Percentiles rank a stretch among this genome's conserved stretches.
These are phyloP conservation scores for Pyrenophora tritici-repentis DNA, from an alignment of 2,329 filamentous ascomycete species.

Conservation along the genomic window DNA sequence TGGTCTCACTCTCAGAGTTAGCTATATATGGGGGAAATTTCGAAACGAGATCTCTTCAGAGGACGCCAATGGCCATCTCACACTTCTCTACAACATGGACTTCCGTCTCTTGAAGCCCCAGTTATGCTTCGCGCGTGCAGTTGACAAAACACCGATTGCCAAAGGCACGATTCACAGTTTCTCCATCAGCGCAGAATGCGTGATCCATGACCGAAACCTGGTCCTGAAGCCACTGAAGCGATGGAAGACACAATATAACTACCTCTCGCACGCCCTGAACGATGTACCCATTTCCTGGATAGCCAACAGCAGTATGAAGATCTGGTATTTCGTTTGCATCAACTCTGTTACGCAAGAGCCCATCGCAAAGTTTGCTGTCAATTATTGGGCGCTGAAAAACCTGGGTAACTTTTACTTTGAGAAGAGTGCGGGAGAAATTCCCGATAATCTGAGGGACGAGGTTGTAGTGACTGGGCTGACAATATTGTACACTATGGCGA, in stretches of 20 bases:
- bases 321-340: conserved; percentile 28
- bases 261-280: conserved; percentile 19
- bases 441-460: conserved; percentile 21
- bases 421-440: conserved; percentile 9
- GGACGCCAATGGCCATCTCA: conserved; percentile 8
- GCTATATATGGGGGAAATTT: conserved; percentile 29
- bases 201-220: conserved; percentile 17
- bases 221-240: conserved; percentile 25
- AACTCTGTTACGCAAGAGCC: conserved; percentile 18
- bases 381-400: conserved; percentile 24
- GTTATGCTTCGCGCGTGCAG: conserved; percentile 16
- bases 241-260: conserved; percentile 28
- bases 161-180: conserved; percentile 22
- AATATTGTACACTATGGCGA: conserved; percentile 24
- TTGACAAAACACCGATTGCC: conserved; percentile 9
- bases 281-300: conserved; percentile 21
- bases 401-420: conserved; percentile 28
- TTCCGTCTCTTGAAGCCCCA: conserved; percentile 27
- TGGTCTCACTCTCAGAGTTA: conserved; percentile 21
- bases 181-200: conserved; percentile 23
- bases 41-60: conserved; percentile 22
- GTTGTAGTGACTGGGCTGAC: conserved; percentile 24
- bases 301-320: conserved; percentile 18
- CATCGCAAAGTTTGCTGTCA: conserved; percentile 25
- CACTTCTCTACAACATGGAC: conserved; percentile 25